Evolutionary conservation across 208 protist species (phyloP), one percentile per base, ranked within the genome.

Genomic region (Jaenimonas drosophilae): DNA sequence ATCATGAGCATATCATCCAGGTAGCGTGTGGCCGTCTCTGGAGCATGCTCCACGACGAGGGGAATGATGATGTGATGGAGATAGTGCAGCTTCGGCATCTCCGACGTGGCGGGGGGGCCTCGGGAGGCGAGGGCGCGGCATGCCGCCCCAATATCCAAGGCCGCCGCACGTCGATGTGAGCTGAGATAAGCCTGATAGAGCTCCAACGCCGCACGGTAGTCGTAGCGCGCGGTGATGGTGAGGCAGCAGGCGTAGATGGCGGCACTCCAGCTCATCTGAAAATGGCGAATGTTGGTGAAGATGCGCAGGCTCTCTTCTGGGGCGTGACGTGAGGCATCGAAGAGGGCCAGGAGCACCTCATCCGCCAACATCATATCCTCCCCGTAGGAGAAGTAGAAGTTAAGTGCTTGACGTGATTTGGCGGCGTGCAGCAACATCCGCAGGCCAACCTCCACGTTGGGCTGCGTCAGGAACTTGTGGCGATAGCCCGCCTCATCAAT

Each of bases 21-120:
- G 44, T 72, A 76, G n/a, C 20, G 19, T 7, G 54, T 24, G 14
- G 74, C 49, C 1, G 33, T 40, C 0, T 59, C 67, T 11, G 76
- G 66, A 20, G 67, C 51, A 40, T 76, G 59, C 28, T 73, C 65
- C 12, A 72, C 52, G 4, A 80, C 74, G 0, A 90, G 41, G 7
- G 81, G 81, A 7, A 86, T 51, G 27, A 90, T 77, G 28, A 86
- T 72, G 55, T 90, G 81, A 41, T 90, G 76, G 7, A 90, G 34
- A 49, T 78, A 76, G 20, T 73, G 66, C 12, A 90, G 58, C 14
- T 29, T 43, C n/a, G 33, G 33, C 32, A 39, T 39, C 16, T 14
- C 43, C 23, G 45, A 41, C 16, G 57, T 45, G 23, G 11, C 3
- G 17, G 25, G 16, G 9, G 21, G 11, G 12, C n/a, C 52, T 3